Percentiles rank a stretch among this genome's conserved stretches.
Evolutionary conservation across 495 filamentous ascomycete genomes (phyloP).

Genomic region (Aspergillus haitiensis): DNA sequence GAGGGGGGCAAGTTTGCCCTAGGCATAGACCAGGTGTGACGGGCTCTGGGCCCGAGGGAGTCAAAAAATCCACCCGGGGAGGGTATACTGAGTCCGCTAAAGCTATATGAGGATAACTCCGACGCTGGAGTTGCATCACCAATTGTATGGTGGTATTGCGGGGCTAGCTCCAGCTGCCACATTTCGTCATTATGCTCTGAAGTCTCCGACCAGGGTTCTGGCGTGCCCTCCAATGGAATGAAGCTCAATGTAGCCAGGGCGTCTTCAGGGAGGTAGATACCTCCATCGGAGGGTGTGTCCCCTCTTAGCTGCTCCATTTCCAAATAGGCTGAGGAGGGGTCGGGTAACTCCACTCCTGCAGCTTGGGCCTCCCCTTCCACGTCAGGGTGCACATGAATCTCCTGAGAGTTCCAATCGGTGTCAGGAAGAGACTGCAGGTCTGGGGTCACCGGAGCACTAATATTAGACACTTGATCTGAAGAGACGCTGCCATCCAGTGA

Average conservation of each 20-base stretch:
- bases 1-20: slow-evolving; percentile 57
- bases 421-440: slow-evolving; percentile 60
- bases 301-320: slow-evolving; percentile 35
- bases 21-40: slow-evolving; percentile 72
- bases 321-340: slow-evolving; percentile 20
- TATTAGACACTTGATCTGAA: slow-evolving; percentile 76
- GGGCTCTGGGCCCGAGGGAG: slow-evolving; percentile 66
- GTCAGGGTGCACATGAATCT: slow-evolving; percentile 39
- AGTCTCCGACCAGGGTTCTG: slow-evolving; percentile 44
- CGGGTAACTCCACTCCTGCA: slow-evolving; percentile 32
- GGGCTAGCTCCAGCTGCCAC: slow-evolving; percentile 39
- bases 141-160: slow-evolving; percentile 37
- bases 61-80: slow-evolving; percentile 92
- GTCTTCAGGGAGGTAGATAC: slow-evolving; percentile 73
- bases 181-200: slow-evolving; percentile 53
- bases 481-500: slow-evolving; percentile 85
- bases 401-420: slow-evolving; percentile 42
- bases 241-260: slow-evolving; percentile 77
- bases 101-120: slow-evolving; percentile 51
- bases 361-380: slow-evolving; percentile 19
- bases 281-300: slow-evolving; percentile 54
- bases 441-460: slow-evolving; percentile 80
- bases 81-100: slow-evolving; percentile 76
- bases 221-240: slow-evolving; percentile 58
- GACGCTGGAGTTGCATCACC: slow-evolving; percentile 51